Conservation (phyloP, 371 early-diverging fungal genomes). For the Mycotypha africana region DNA sequence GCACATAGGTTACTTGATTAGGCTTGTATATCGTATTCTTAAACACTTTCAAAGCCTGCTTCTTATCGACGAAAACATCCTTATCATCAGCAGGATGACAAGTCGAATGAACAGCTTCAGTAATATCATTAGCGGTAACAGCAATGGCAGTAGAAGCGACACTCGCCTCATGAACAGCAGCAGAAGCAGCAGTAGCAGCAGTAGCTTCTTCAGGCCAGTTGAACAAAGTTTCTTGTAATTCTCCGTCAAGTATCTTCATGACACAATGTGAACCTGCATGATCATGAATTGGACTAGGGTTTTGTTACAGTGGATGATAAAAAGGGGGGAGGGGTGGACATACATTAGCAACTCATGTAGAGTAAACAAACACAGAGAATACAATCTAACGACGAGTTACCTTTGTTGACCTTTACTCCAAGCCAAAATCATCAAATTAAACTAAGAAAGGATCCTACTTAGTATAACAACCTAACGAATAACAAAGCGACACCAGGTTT, state of each 20-base stretch:
- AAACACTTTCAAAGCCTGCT: constrained; percentile 19
- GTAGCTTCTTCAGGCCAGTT: no score
- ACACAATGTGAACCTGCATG: constrained; percentile 93
- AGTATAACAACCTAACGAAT: no score
- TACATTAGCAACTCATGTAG: no score
- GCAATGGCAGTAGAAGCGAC: neutral
- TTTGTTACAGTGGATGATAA: neutral
- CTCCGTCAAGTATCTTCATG: constrained; percentile 88
- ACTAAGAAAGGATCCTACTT: no score
- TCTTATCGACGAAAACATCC: neutral
- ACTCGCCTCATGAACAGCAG: constrained; percentile 18
- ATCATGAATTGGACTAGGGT: constrained; percentile 90
- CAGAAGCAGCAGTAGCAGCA: no score
- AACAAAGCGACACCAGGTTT: no score
- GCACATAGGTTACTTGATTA: constrained; percentile 85
- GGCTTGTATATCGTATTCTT: constrained; percentile 40
- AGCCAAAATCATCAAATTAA: constrained; percentile 87
- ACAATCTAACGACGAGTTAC: constrained; percentile 41
- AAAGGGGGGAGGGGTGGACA: no score
- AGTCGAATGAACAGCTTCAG: neutral
- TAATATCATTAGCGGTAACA: neutral
- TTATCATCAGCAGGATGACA: neutral
- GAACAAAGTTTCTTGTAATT: constrained; percentile 76
- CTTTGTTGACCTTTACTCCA: constrained; percentile 80
- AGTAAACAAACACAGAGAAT: neutral